Percentiles rank a stretch among this genome's conserved stretches.
phyloP scores from a whole-genome alignment of 305 asterid species.

The Stenogyne calaminthoides region DNA sequence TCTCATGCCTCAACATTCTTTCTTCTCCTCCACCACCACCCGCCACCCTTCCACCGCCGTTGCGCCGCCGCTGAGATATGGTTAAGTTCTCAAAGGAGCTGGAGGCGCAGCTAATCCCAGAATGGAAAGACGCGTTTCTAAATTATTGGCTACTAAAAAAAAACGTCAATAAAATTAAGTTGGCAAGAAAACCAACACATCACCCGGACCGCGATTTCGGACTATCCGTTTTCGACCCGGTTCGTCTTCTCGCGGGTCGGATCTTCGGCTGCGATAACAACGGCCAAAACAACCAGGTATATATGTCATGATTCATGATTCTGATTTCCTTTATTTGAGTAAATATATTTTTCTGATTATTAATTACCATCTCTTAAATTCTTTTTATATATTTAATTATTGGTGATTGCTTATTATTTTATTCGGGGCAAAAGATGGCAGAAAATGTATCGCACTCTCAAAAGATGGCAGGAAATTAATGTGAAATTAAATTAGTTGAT shows the following conservation, averaged over 20 bases:
- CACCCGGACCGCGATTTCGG: conserved; percentile 46
- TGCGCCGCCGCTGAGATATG: conserved; percentile 36
- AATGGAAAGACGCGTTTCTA: conserved; percentile 88
- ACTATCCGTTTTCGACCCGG: conserved; percentile 56
- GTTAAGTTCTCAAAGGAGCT: conserved; percentile 90
- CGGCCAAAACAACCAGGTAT: conserved; percentile 16
- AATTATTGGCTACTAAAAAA: conserved; percentile 79
- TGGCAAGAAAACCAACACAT: conserved; percentile 47
- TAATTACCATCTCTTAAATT: not conserved
- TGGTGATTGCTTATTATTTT: no score
- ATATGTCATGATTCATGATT: not conserved
- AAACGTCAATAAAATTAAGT: conserved; percentile 63
- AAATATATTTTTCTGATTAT: not conserved
- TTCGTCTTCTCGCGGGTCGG: conserved; percentile 29
- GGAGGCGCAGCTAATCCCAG: conserved; percentile 89
- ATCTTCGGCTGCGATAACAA: not conserved
- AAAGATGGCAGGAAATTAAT: conserved; percentile 25
- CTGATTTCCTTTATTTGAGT: not conserved
- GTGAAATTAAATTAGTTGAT: not conserved
- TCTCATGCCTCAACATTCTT: conserved; percentile 19
- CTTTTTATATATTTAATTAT: not conserved
- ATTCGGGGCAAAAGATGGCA: not conserved
- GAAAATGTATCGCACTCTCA: not conserved
- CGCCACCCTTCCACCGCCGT: conserved; percentile 12
- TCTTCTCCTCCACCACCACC: not conserved